Evolutionary conservation across 305 asterid genomes (phyloP).

Genomic region (Salvia sclarea): DNA sequence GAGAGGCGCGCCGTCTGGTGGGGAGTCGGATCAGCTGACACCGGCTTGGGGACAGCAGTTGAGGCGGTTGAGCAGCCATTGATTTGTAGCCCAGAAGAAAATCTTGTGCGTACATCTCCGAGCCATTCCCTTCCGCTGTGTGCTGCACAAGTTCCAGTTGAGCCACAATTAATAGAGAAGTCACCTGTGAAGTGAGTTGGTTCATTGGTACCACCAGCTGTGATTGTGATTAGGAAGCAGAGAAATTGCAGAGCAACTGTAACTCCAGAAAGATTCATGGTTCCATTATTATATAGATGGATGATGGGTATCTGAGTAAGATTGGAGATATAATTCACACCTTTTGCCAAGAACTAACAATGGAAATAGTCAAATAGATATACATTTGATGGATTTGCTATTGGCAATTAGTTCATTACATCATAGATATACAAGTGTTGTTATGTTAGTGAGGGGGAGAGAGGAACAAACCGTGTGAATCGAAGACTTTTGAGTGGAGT

Average conservation of each 20-base stretch:
- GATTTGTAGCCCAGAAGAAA: slow-evolving; percentile 12
- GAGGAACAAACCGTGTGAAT: too few species aligned
- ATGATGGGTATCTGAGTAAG: neutral
- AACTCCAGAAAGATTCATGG: slow-evolving; percentile 18
- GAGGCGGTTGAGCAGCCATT: slow-evolving; percentile 39
- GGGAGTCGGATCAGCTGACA: slow-evolving; percentile 30
- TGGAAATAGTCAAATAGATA: too few species aligned
- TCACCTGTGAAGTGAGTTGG: slow-evolving; percentile 16
- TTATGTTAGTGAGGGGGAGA: too few species aligned
- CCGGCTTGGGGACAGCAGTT: neutral
- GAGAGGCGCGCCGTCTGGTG: slow-evolving; percentile 42
- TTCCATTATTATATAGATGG: neutral
- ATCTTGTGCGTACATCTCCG: slow-evolving; percentile 35
- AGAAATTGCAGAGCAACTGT: slow-evolving; percentile 24
- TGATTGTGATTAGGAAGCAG: slow-evolving; percentile 13
- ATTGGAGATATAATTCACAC: neutral
- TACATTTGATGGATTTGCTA: too few species aligned
- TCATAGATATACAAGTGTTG: too few species aligned
- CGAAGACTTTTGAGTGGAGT: too few species aligned
- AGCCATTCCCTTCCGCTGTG: slow-evolving; percentile 33
- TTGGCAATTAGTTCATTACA: too few species aligned
- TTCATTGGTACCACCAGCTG: neutral
- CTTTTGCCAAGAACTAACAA: neutral
- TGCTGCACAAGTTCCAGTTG: slow-evolving; percentile 21
- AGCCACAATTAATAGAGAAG: slow-evolving; percentile 39